Conservation (phyloP, 768 basidiomycete species). For the Chalciporus pseudorubinellus region DNA sequence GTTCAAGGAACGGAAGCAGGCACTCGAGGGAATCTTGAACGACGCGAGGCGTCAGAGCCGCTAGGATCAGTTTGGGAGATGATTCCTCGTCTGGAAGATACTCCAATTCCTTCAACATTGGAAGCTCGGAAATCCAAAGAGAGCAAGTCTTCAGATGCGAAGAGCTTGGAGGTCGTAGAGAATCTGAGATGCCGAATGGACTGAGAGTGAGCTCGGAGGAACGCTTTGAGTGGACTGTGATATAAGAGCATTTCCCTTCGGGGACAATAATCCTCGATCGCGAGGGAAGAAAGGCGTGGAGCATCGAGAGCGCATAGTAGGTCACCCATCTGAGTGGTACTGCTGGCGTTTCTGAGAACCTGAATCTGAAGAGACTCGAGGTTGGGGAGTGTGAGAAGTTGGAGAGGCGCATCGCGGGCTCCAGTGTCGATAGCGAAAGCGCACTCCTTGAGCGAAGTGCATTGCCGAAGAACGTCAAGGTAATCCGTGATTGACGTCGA, state of each 20-base stretch:
- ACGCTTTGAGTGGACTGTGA: constrained; percentile 11
- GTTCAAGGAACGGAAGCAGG: constrained; percentile 18
- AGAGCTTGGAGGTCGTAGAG: constrained; percentile 17
- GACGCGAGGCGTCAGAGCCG: constrained; percentile 21
- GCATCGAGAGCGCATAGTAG: constrained; percentile 13
- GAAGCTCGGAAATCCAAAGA: constrained; percentile 15
- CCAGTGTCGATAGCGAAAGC: constrained; percentile 14
- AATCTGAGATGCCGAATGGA: constrained; percentile 16
- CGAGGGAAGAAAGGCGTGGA: constrained; percentile 15
- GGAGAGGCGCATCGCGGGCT: constrained; percentile 5
- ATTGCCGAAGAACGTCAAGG: constrained; percentile 16
- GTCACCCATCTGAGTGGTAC: constrained; percentile 20
- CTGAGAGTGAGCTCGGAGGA: constrained; percentile 10
- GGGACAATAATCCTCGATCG: constrained; percentile 19
- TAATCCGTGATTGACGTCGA: constrained; percentile 22
- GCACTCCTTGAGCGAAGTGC: constrained; percentile 23
- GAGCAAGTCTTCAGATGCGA: constrained; percentile 18
- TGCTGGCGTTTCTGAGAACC: constrained; percentile 13
- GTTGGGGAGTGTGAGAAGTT: constrained; percentile 10
- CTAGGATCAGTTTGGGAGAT: constrained; percentile 16
- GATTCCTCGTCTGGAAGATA: constrained; percentile 24
- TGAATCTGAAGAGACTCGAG: constrained; percentile 19
- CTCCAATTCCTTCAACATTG: constrained; percentile 20
- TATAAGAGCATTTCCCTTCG: constrained; percentile 14
- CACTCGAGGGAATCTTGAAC: constrained; percentile 11